A percentile compares a stretch with the other conserved stretches of the same genome.
phyloP scores from a whole-genome alignment of 2,329 filamentous ascomycete genomes.

The Exophiala aquamarina region DNA sequence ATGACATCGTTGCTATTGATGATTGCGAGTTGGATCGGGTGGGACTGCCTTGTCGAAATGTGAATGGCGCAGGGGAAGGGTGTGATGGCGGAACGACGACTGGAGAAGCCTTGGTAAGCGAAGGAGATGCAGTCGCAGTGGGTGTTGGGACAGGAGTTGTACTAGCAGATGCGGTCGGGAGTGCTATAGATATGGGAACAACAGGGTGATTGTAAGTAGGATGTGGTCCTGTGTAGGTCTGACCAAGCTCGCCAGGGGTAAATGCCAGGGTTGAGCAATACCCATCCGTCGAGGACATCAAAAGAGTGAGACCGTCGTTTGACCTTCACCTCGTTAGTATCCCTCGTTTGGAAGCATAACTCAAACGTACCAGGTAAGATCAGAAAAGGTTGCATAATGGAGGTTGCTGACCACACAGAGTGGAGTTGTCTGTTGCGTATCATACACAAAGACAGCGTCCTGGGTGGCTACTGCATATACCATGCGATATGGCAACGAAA shows the following conservation, averaged over 20 bases:
- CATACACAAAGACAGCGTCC: conserved; percentile 90
- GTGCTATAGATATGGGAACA: conserved; percentile 36
- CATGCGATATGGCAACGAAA: conserved; percentile 87
- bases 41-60: conserved; percentile 69
- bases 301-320: conserved; percentile 71
- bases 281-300: conserved; percentile 97
- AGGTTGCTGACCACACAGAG: conserved; percentile 94
- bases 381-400: conserved; percentile 96
- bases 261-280: conserved; percentile 95
- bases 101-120: conserved; percentile 55
- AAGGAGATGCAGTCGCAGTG: conserved; percentile 66
- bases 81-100: conserved; percentile 57
- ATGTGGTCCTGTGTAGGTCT: conserved; percentile 71
- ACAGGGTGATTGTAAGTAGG: conserved; percentile 34
- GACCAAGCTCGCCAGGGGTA: conserved; percentile 76
- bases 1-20: conserved; percentile 66
- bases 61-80: conserved; percentile 56
- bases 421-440: conserved; percentile 94
- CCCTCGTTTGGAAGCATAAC: background rate
- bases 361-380: conserved; percentile 78
- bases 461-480: conserved; percentile 97
- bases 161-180: conserved; percentile 40
- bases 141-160: conserved; percentile 70
- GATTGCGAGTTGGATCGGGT: conserved; percentile 83
- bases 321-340: conserved; percentile 55